Conservation (phyloP, 768 basidiomycete species). For the Arthromyces matolae region DNA sequence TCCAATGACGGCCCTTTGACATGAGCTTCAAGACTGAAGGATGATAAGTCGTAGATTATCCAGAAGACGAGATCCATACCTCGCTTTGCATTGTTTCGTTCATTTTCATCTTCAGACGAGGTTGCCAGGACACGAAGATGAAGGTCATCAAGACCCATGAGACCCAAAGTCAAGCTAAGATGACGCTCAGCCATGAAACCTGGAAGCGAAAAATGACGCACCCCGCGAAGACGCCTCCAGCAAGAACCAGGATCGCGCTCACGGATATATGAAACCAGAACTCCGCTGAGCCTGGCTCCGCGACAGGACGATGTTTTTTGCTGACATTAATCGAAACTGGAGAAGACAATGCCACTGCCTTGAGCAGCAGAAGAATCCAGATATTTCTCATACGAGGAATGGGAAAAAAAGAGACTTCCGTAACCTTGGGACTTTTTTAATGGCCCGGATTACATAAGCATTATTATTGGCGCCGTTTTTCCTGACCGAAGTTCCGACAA, state of each 20-base stretch:
- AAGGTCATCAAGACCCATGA: conserved; percentile 93
- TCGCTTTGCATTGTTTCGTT: conserved; percentile 67
- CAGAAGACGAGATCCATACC: conserved; percentile 34
- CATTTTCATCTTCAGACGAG: conserved; percentile 70
- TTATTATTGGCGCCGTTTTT: conserved; percentile 13
- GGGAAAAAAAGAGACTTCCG: neutral
- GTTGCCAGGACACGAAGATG: conserved; percentile 82
- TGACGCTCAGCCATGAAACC: neutral
- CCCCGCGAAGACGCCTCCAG: conserved; percentile 94
- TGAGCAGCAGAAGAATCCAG: conserved; percentile 7
- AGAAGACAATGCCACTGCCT: conserved; percentile 6
- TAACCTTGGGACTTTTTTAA: neutral
- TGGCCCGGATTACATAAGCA: conserved; percentile 13
- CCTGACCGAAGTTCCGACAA: conserved; percentile 4
- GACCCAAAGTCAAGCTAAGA: conserved; percentile 78
- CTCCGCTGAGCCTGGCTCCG: conserved; percentile 48
- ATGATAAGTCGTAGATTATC: neutral
- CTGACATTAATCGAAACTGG: conserved; percentile 1
- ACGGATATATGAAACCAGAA: conserved; percentile 75
- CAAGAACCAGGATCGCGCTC: conserved; percentile 67
- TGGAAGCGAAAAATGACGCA: conserved; percentile 28
- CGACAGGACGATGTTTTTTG: conserved; percentile 11
- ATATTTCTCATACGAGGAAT: conserved; percentile 13
- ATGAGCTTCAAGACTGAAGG: conserved; percentile 50
- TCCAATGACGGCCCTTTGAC: conserved; percentile 82